A percentile compares a stretch with the other conserved stretches of the same genome.
Evolutionary conservation across 2,329 filamentous ascomycete species (phyloP).

Genomic region (Penicillium sclerotigenum): DNA sequence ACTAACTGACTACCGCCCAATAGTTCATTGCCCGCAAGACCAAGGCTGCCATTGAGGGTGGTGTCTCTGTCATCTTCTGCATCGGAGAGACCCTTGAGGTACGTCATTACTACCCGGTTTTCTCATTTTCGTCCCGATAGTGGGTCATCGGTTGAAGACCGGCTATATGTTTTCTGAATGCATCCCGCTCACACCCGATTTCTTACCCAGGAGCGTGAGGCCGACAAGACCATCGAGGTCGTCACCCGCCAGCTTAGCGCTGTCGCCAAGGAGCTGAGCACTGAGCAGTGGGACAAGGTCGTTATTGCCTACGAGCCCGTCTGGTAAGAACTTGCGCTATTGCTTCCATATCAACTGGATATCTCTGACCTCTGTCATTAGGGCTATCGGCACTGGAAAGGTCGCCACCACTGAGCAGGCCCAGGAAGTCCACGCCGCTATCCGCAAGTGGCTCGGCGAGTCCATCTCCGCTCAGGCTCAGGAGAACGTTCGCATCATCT

Average conservation of each 20-base stretch:
- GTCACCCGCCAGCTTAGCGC: slow-evolving; percentile 76
- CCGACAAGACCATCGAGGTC: slow-evolving; percentile 72
- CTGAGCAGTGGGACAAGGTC: slow-evolving; percentile 86
- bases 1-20: background rate
- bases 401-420: slow-evolving; percentile 85
- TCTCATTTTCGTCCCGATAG: slow-evolving; percentile 18
- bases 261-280: slow-evolving; percentile 62
- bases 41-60: slow-evolving; percentile 84
- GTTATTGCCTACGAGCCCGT: slow-evolving; percentile 99
- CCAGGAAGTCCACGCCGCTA: slow-evolving; percentile 88
- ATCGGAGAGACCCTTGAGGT: slow-evolving; percentile 88
- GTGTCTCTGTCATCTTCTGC: slow-evolving; percentile 90
- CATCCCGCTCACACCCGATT: slow-evolving; percentile 27
- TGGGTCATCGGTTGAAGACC: slow-evolving; percentile 18
- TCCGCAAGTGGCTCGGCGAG: slow-evolving; percentile 78
- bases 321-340: slow-evolving; percentile 62
- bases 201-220: slow-evolving; percentile 67
- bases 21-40: slow-evolving; percentile 85
- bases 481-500: slow-evolving; percentile 88
- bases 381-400: slow-evolving; percentile 84
- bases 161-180: slow-evolving; percentile 10
- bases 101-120: slow-evolving; percentile 24
- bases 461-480: slow-evolving; percentile 73
- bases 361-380: slow-evolving; percentile 21
- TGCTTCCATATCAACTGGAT: slow-evolving; percentile 5